phyloP scores from a whole-genome alignment of 2,329 filamentous ascomycete species.

The Aspergillus nomiae region DNA sequence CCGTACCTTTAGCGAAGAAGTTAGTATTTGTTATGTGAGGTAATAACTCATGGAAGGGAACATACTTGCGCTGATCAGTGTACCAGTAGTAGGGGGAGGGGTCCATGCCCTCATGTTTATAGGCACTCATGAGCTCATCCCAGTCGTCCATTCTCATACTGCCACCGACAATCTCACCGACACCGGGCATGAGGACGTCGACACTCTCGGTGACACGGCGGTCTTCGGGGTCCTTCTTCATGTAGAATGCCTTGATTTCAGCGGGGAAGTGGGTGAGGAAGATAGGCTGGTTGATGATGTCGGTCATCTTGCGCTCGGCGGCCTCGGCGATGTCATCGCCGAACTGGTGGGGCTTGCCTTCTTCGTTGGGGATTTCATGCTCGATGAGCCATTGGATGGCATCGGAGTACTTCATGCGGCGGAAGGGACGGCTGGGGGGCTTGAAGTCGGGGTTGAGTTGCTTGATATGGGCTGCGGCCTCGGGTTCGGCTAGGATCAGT shows the following conservation, averaged over 20 bases:
- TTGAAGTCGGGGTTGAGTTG: slow-evolving; percentile 89
- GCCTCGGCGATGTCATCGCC: slow-evolving; percentile 98
- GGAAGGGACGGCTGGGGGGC: slow-evolving; percentile 80
- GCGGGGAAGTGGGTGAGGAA: slow-evolving; percentile 96
- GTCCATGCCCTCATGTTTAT: slow-evolving; percentile 82
- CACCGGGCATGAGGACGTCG: slow-evolving; percentile 84
- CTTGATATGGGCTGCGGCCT: slow-evolving; percentile 72
- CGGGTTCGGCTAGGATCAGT: slow-evolving; percentile 70
- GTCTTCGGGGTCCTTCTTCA: slow-evolving; percentile 84
- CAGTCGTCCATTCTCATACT: slow-evolving; percentile 95
- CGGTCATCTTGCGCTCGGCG: slow-evolving; percentile 94
- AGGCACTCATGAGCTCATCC: slow-evolving; percentile 85
- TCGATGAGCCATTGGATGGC: slow-evolving; percentile 92
- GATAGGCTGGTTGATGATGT: slow-evolving; percentile 92
- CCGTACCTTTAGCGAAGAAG: slow-evolving; percentile 66
- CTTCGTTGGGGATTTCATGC: slow-evolving; percentile 90
- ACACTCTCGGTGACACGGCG: slow-evolving; percentile 87
- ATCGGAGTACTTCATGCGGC: slow-evolving; percentile 91
- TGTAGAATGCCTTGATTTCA: slow-evolving; percentile 99
- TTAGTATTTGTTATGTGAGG: slow-evolving; percentile 8
- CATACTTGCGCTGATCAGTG: slow-evolving; percentile 91
- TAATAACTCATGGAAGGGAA: slow-evolving; percentile 27
- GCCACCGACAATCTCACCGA: slow-evolving; percentile 95
- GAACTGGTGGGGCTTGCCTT: slow-evolving; percentile 84
- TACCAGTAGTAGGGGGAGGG: slow-evolving; percentile 96